These are phyloP conservation scores for Rubroshorea leprosula DNA, from an alignment of 345 rosid genomes.

Conservation along the genomic window DNA sequence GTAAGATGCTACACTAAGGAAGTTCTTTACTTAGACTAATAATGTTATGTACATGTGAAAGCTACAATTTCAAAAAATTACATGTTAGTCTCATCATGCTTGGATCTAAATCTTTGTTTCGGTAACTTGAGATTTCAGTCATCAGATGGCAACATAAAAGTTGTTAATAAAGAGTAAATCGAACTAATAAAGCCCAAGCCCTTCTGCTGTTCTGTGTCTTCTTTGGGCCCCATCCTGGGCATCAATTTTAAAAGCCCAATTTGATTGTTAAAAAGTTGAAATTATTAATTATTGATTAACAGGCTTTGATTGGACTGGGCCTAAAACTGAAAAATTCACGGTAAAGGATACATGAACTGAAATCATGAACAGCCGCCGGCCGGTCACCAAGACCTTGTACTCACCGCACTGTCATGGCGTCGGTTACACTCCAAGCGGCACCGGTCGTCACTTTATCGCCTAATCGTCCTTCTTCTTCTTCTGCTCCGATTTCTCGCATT, in stretches of 20 bases:
- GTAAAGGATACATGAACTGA: too few relatives aligned
- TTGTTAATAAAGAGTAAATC: too few relatives aligned
- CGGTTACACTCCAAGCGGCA: conserved; percentile 39
- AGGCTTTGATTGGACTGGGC: too few relatives aligned
- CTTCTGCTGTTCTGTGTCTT: too few relatives aligned
- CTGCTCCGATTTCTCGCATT: conserved; percentile 16
- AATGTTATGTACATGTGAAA: conserved; percentile 22
- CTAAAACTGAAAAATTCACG: too few relatives aligned
- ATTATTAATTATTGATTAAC: too few relatives aligned
- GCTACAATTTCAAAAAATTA: neutral
- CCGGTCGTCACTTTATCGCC: conserved; percentile 26
- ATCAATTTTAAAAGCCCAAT: neutral
- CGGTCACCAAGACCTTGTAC: conserved; percentile 7
- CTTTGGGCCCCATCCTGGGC: neutral
- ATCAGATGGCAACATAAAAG: too few relatives aligned
- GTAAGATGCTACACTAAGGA: too few relatives aligned
- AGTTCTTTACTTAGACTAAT: neutral
- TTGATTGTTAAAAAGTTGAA: neutral
- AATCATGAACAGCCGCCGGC: too few relatives aligned
- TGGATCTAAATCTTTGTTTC: conserved; percentile 15
- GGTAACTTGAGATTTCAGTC: conserved; percentile 17
- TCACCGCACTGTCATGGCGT: conserved; percentile 37
- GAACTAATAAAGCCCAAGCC: too few relatives aligned
- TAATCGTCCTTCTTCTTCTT: conserved; percentile 6
- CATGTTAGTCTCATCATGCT: neutral